These are phyloP conservation scores for Colletotrichum liaoningense DNA, from an alignment of 2,329 filamentous ascomycete genomes.

Conservation along the genomic window DNA sequence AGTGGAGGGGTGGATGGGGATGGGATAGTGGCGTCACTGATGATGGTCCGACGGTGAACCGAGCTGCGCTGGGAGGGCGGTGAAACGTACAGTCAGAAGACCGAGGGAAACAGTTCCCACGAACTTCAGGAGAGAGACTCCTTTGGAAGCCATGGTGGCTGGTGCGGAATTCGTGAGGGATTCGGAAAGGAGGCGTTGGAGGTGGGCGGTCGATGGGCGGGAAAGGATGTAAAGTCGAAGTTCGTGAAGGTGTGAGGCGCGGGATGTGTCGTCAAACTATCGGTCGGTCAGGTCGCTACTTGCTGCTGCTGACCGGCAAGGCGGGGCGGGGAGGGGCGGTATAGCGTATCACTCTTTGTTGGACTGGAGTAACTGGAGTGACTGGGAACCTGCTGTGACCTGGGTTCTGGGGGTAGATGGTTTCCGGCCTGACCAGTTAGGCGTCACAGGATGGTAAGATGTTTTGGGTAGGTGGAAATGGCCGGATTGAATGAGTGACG, in stretches of 20 bases:
- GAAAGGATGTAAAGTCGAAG: conserved; percentile 17
- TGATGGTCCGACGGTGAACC: conserved; percentile 6
- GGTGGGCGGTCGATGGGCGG: not conserved
- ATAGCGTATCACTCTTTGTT: conserved; percentile 13
- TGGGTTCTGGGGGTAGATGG: not conserved
- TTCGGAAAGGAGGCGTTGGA: not conserved
- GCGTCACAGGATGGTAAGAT: conserved; percentile 6
- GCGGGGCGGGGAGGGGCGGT: not conserved
- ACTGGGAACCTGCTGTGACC: not conserved
- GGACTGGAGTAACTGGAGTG: not conserved
- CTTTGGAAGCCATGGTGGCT: conserved; percentile 71
- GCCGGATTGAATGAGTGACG: conserved; percentile 31
- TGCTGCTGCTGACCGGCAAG: conserved; percentile 15
- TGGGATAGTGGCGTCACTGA: conserved; percentile 33
- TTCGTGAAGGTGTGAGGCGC: not conserved
- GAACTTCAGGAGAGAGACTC: conserved; percentile 87
- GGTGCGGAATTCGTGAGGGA: conserved; percentile 3
- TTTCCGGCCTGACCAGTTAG: conserved; percentile 21
- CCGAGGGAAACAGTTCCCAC: conserved; percentile 91
- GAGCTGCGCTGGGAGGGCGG: not conserved
- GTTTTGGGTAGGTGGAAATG: conserved; percentile 9
- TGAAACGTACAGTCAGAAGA: conserved; percentile 79
- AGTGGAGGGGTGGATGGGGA: conserved; percentile 11
- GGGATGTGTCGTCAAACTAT: not conserved
- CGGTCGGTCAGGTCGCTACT: conserved; percentile 1